A percentile compares a stretch with the other conserved stretches of the same genome.
Conservation (phyloP, 345 rosid genomes). For the Heritiera littoralis region DNA sequence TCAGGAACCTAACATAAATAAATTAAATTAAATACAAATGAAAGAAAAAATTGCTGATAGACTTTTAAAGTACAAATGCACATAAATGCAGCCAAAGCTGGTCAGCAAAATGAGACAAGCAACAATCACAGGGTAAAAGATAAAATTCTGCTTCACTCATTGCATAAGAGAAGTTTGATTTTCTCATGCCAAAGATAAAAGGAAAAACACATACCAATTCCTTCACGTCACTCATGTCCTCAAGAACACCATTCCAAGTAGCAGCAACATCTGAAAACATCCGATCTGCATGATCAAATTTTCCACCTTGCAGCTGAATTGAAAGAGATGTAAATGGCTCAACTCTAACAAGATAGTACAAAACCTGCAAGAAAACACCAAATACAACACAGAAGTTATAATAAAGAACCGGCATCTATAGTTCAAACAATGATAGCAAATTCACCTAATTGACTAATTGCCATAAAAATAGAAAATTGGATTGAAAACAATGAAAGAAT, state of each 20-base stretch:
- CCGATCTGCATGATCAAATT: slow-evolving; percentile 97
- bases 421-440: background rate
- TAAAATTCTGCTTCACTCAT: background rate
- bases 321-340: slow-evolving; percentile 97
- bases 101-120: slow-evolving; percentile 3
- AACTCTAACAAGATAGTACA: slow-evolving; percentile 90
- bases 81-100: background rate
- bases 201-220: slow-evolving; percentile 71
- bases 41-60: slow-evolving; percentile 6
- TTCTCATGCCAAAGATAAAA: slow-evolving; percentile 15
- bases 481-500: background rate
- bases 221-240: slow-evolving; percentile 99
- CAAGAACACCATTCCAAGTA: slow-evolving; percentile 96
- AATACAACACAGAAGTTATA: slow-evolving; percentile 16
- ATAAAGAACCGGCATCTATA: slow-evolving; percentile 10
- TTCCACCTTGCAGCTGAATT: slow-evolving; percentile 98
- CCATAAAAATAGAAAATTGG: background rate
- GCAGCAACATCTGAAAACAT: slow-evolving; percentile 90
- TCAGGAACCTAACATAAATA: slow-evolving; percentile 75
- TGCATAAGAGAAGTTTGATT: background rate
- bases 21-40: slow-evolving; percentile 22
- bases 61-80: slow-evolving; percentile 20
- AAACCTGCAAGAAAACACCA: slow-evolving; percentile 59
- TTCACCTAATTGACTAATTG: slow-evolving; percentile 16
- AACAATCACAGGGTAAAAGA: background rate